Evolutionary conservation across 805 yeast genomes (phyloP).

Genomic region (Sugiyamaella mastotermitis): DNA sequence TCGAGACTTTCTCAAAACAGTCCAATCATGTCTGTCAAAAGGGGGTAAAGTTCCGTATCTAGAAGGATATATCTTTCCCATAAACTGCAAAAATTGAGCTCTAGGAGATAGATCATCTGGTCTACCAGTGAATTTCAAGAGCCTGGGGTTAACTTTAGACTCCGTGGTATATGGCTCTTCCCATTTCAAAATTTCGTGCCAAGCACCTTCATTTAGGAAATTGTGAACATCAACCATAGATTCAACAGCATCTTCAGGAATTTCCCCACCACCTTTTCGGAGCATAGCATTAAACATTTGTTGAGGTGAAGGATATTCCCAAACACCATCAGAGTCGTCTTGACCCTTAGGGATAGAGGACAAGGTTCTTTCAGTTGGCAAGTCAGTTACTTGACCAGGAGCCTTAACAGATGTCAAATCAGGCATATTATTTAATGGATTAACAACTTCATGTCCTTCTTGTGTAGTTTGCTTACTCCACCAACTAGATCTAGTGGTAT

Average conservation of each 20-base stretch:
- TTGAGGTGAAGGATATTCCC: constrained; percentile 99
- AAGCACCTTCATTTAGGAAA: constrained; percentile 93
- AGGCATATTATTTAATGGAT: constrained; percentile 91
- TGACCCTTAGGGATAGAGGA: constrained; percentile 86
- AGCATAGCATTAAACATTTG: constrained; percentile 99
- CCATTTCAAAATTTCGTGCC: constrained; percentile 93
- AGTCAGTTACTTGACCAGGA: constrained; percentile 71
- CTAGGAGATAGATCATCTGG: constrained; percentile 85
- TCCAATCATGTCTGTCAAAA: constrained; percentile 98
- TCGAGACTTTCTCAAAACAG: constrained; percentile 58
- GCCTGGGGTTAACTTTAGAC: constrained; percentile 60
- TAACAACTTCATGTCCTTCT: constrained; percentile 36
- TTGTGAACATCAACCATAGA: constrained; percentile 97
- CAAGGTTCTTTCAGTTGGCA: constrained; percentile 78
- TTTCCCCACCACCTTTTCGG: constrained; percentile 84
- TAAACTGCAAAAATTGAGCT: constrained; percentile 59
- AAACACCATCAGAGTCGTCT: constrained; percentile 56
- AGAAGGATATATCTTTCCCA: constrained; percentile 68
- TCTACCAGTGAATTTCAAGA: constrained; percentile 83
- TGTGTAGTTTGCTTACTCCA: too few relatives aligned
- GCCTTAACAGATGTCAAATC: constrained; percentile 57
- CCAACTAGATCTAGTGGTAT: constrained; percentile 19
- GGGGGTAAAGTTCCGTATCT: constrained; percentile 76
- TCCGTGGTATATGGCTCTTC: constrained; percentile 62
- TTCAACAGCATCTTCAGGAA: constrained; percentile 93